These are phyloP conservation scores for Purpureocillium lavendulum DNA, from an alignment of 2,329 filamentous ascomycete genomes.

Conservation along the genomic window DNA sequence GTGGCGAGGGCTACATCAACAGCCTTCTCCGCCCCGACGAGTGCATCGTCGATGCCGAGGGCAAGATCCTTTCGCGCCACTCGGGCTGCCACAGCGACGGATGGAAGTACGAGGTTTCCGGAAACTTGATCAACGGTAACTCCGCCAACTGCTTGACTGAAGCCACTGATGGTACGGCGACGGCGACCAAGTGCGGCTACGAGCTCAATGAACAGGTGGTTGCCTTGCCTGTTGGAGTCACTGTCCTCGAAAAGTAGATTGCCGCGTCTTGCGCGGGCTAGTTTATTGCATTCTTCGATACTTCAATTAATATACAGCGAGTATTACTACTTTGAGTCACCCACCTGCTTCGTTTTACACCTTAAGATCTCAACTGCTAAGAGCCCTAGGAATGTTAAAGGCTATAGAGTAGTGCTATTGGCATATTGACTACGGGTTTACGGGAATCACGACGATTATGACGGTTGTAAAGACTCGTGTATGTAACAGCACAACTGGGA, in stretches of 20 bases:
- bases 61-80: slow-evolving; percentile 7
- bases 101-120: slow-evolving; percentile 35
- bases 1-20: slow-evolving; percentile 22
- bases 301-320: no score
- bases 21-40: slow-evolving; percentile 23
- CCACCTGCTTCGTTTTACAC: no score
- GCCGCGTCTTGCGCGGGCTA: no score
- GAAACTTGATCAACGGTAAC: slow-evolving; percentile 29
- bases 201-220: slow-evolving; percentile 35
- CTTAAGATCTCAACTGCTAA: no score
- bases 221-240: slow-evolving; percentile 31
- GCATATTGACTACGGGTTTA: no score
- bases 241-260: slow-evolving; percentile 1
- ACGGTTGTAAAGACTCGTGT: no score
- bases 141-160: slow-evolving; percentile 30
- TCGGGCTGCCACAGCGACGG: slow-evolving; percentile 17
- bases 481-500: no score
- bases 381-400: no score
- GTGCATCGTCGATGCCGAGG: slow-evolving; percentile 21
- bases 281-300: no score
- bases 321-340: no score
- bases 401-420: no score
- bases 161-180: slow-evolving; percentile 13
- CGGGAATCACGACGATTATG: no score
- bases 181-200: slow-evolving; percentile 22